These are phyloP conservation scores for Saturnispora besseyi DNA, from an alignment of 805 yeast genomes.

Conservation along the genomic window DNA sequence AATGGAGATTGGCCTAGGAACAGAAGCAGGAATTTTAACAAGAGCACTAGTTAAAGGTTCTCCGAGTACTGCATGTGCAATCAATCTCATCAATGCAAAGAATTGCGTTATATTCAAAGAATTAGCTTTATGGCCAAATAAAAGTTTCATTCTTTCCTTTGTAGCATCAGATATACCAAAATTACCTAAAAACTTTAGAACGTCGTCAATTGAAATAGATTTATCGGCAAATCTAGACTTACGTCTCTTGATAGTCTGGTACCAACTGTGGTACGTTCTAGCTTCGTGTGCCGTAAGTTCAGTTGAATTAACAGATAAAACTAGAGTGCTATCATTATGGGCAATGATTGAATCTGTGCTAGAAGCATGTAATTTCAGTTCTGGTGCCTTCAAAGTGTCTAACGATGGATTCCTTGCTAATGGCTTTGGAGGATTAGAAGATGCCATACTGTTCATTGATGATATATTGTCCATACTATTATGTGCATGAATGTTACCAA, in stretches of 20 bases:
- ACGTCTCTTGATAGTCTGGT: conserved; percentile 69
- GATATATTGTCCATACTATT: conserved; percentile 7
- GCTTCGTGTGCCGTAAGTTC: conserved; percentile 72
- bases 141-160: conserved; percentile 40
- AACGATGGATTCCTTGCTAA: not conserved
- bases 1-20: conserved; percentile 77
- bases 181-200: conserved; percentile 68
- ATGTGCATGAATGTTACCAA: not conserved
- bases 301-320: conserved; percentile 53
- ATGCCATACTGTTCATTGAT: not conserved
- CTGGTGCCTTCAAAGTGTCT: not conserved
- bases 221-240: conserved; percentile 42
- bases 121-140: conserved; percentile 45
- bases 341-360: conserved; percentile 23
- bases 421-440: not conserved
- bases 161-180: conserved; percentile 52
- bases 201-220: conserved; percentile 63
- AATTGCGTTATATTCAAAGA: conserved; percentile 82
- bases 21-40: conserved; percentile 48
- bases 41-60: conserved; percentile 43
- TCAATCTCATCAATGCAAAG: conserved; percentile 73
- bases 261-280: conserved; percentile 88
- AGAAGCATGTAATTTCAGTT: conserved; percentile 14
- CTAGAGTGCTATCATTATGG: conserved; percentile 36
- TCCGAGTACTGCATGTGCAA: conserved; percentile 56